Percentiles rank a stretch among this genome's conserved stretches.
These are phyloP conservation scores for Botryotinia calthae DNA, from an alignment of 2,329 filamentous ascomycete genomes.

Conservation along the genomic window DNA sequence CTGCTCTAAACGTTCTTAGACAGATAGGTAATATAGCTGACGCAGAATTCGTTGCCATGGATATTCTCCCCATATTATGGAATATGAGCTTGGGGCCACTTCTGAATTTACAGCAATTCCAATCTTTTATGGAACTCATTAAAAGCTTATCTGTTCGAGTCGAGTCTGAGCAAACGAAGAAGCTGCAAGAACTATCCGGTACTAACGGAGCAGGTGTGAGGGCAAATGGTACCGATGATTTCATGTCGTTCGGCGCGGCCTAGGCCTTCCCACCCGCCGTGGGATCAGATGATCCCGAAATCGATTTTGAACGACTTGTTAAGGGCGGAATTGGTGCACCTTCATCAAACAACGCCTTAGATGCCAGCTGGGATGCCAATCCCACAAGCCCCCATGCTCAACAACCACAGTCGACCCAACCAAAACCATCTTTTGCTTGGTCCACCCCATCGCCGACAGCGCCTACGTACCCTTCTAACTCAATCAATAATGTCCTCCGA, in stretches of 20 bases:
- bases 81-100: conserved; percentile 86
- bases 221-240: conserved; percentile 58
- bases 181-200: conserved; percentile 78
- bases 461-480: conserved; percentile 25
- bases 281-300: conserved; percentile 63
- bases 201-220: conserved; percentile 50
- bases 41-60: conserved; percentile 81
- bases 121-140: conserved; percentile 85
- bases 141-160: conserved; percentile 75
- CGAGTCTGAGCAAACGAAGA: conserved; percentile 84
- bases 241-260: conserved; percentile 68
- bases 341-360: conserved; percentile 43
- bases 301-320: conserved; percentile 87
- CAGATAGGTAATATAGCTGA: conserved; percentile 58
- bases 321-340: conserved; percentile 59
- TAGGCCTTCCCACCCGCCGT: conserved; percentile 53
- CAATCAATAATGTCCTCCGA: conserved; percentile 26
- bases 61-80: conserved; percentile 88
- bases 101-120: conserved; percentile 83
- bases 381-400: conserved; percentile 40
- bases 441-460: conserved; percentile 54
- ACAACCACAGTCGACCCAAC: conserved; percentile 40
- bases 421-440: conserved; percentile 57
- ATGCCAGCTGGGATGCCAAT: conserved; percentile 52
- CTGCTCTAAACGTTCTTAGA: conserved; percentile 77